These are phyloP conservation scores for Hydrangea macrophylla DNA, from an alignment of 148 eudicot genomes.

Conservation along the genomic window DNA sequence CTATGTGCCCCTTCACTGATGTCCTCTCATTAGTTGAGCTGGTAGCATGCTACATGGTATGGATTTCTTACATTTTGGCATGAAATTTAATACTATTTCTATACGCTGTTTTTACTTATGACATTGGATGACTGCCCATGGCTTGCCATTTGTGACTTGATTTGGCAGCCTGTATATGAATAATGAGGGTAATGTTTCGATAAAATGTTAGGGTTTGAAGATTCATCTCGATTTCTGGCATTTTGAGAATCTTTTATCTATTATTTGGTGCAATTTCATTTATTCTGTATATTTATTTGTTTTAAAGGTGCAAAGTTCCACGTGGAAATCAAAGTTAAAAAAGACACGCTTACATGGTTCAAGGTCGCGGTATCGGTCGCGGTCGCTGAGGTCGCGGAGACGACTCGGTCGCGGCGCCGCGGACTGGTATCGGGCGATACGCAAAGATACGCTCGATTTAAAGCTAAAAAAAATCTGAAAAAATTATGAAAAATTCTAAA, in stretches of 20 bases:
- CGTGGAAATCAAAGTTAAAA: not conserved
- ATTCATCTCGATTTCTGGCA: not conserved
- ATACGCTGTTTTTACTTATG: not conserved
- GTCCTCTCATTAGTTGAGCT: slow-evolving; percentile 69
- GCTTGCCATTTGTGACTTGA: not conserved
- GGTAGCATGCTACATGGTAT: slow-evolving; percentile 68
- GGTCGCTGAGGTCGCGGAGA: too few species aligned
- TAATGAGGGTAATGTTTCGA: not conserved
- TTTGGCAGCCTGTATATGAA: slow-evolving; percentile 1
- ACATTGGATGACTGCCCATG: not conserved
- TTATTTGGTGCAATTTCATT: not conserved
- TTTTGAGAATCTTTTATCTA: not conserved
- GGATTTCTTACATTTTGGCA: not conserved
- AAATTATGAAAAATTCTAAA: too few species aligned
- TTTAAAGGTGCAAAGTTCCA: too few species aligned
- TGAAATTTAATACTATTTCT: not conserved
- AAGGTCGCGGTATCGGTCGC: too few species aligned
- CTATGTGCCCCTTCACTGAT: slow-evolving; percentile 36
- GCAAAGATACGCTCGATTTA: too few species aligned
- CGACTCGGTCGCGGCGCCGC: too few species aligned
- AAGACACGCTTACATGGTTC: too few species aligned
- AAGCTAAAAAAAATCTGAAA: too few species aligned
- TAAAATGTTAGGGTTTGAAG: not conserved
- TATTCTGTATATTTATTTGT: too few species aligned
- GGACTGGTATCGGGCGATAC: too few species aligned